A percentile compares a stretch with the other conserved stretches of the same genome.
Evolutionary conservation across 2,329 filamentous ascomycete species (phyloP).

Genomic region (Penicillium janthinellum): DNA sequence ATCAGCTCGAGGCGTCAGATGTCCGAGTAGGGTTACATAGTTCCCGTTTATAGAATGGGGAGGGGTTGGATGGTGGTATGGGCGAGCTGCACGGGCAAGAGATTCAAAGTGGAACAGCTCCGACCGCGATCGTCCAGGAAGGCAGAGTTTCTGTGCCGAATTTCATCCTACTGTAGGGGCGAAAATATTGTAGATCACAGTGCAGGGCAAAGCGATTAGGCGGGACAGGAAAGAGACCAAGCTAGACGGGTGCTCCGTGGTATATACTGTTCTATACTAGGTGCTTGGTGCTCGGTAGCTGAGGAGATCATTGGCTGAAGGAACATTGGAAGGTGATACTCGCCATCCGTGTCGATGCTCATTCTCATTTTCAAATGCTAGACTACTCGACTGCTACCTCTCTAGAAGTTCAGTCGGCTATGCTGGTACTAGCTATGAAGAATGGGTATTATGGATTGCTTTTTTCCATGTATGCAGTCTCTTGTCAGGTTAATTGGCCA

Average conservation of each 20-base stretch:
- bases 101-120: constrained; percentile 13
- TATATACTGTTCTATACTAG: no score
- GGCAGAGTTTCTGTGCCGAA: background rate
- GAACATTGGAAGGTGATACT: background rate
- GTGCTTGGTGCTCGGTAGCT: background rate
- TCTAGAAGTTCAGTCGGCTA: no score
- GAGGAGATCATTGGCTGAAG: background rate
- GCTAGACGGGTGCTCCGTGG: background rate
- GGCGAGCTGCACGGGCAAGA: background rate
- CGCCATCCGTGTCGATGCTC: background rate
- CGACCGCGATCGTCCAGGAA: constrained; percentile 10
- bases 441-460: no score
- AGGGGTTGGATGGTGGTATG: constrained; percentile 7
- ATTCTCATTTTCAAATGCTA: background rate
- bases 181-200: background rate
- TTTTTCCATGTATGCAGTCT: background rate
- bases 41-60: constrained; percentile 13
- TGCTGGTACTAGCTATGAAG: no score
- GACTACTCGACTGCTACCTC: background rate
- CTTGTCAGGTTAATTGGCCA: background rate
- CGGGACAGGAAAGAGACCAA: background rate
- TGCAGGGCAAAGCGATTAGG: background rate
- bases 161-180: no score
- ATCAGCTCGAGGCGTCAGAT: constrained; percentile 15
- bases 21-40: constrained; percentile 28